Percentiles rank a stretch among this genome's conserved stretches.
Conservation (phyloP, 129 eudicot genomes). For the Chrysanthemum lavandulifolium region DNA sequence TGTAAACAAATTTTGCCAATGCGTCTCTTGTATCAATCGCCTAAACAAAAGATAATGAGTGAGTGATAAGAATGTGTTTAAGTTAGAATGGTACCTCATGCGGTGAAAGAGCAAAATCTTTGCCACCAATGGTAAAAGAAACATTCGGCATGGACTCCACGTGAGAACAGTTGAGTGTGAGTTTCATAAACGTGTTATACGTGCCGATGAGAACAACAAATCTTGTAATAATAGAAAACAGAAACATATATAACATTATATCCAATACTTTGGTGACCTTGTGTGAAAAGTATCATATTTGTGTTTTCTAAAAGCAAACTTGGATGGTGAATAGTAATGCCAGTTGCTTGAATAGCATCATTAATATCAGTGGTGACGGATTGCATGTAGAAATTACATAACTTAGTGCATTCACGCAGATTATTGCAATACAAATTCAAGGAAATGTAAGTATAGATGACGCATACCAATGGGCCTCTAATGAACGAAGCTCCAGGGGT, state of each 20-base stretch:
- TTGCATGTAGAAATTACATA: conserved; percentile 29
- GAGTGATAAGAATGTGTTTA: too few relatives aligned
- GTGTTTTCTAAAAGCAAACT: neutral
- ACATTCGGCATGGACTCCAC: conserved; percentile 48
- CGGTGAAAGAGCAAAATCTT: conserved; percentile 59
- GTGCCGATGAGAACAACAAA: too few relatives aligned
- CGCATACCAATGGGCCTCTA: conserved; percentile 66
- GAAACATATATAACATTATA: neutral
- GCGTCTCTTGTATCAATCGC: too few relatives aligned
- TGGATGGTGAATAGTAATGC: conserved; percentile 47
- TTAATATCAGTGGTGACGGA: conserved; percentile 55
- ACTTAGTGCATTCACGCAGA: conserved; percentile 3
- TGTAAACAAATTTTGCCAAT: too few relatives aligned
- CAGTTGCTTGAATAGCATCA: conserved; percentile 72
- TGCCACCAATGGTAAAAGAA: conserved; percentile 54
- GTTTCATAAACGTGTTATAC: neutral
- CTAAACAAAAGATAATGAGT: neutral
- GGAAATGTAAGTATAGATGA: neutral
- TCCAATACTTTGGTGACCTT: neutral
- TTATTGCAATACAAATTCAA: neutral
- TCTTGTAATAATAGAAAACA: too few relatives aligned
- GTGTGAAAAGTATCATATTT: too few relatives aligned
- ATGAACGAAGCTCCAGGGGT: conserved; percentile 82
- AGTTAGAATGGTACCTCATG: conserved; percentile 42
- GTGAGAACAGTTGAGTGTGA: conserved; percentile 32